Evolutionary conservation across 306 rosid genomes (phyloP).

Genomic region (Mimosa bimucronata): DNA sequence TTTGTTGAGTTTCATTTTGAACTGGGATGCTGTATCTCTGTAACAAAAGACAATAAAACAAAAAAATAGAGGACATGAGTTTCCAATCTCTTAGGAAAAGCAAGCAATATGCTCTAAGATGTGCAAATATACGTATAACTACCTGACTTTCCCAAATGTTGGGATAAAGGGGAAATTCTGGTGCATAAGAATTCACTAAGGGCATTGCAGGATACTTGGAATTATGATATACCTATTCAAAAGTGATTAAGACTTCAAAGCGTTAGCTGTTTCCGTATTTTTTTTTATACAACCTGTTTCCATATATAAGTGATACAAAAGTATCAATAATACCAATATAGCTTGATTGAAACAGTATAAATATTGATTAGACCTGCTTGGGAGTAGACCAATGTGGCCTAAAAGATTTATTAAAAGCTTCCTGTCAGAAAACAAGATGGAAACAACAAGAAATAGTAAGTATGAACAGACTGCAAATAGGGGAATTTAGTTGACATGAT

Average conservation of each 20-base stretch:
- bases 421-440: conserved; percentile 16
- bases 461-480: not conserved
- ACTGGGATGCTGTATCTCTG: not conserved
- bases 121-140: conserved; percentile 10
- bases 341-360: not conserved
- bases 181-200: not conserved
- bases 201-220: conserved; percentile 10
- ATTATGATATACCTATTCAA: conserved; percentile 32
- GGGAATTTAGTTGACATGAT: conserved; percentile 13
- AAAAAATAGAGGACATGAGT: not conserved
- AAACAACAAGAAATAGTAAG: not conserved
- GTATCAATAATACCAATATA: not conserved
- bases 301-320: not conserved
- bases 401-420: not conserved
- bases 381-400: conserved; percentile 21
- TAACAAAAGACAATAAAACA: conserved; percentile 8
- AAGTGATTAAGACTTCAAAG: conserved; percentile 9
- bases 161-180: conserved; percentile 24
- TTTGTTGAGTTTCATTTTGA: conserved; percentile 12
- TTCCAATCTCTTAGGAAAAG: conserved; percentile 7
- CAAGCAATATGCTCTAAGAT: conserved; percentile 11
- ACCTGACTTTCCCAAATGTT: conserved; percentile 32
- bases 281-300: too few species aligned
- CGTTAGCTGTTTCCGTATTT: conserved; percentile 3
- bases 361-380: conserved; percentile 23